Evolutionary conservation across 331 rosid species (phyloP), one percentile per base, ranked within the genome.

Genomic region (Acacia pycnantha): DNA sequence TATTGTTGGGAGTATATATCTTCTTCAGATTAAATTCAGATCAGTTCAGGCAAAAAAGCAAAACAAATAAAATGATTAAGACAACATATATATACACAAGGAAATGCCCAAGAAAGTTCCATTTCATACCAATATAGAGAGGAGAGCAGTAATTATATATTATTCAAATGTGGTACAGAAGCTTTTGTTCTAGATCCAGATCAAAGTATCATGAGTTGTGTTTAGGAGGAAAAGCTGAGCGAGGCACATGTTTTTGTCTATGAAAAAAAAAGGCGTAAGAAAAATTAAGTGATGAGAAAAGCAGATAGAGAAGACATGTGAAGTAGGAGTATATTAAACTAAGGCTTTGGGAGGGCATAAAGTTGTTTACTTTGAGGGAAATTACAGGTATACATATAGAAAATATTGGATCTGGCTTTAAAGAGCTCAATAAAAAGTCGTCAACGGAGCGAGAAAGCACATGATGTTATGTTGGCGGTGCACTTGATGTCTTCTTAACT

Each of bases 171-270:
- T 3, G 3, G 11, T 5, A 64, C 5, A 54, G 5, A 61, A 56
- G 37, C 75, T 56, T 82, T 65, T 12, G 84, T 82, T 74, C 70
- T 29, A 66, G 88, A 82, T 89, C 87, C 87, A 83, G 70, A 29
- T 37, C 69, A 67, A 51, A 73, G 82, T 53, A 71, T 73, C 68
- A 21, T 37, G 61, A 13, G 35, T 47, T 24, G 35, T 24, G 31
- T 47, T 35, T 59, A 73, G 70, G 66, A 69, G 64, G 76, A 66
- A 85, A 81, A 50, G 81, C 83, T 81, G 65, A 66, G 26, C 29
- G 31, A 71, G 19, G 22, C 82, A 74, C 81, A 59, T 74, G 77
- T 83, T 81, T 72, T 76, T 74, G 79, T 85, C 61, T 67, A 53
- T 65, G 3, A 48, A 19, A 59, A 47, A 31, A 61, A 47, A 76